These are phyloP conservation scores for Clathrospora elynae DNA, from an alignment of 2,329 filamentous ascomycete genomes.

Conservation along the genomic window DNA sequence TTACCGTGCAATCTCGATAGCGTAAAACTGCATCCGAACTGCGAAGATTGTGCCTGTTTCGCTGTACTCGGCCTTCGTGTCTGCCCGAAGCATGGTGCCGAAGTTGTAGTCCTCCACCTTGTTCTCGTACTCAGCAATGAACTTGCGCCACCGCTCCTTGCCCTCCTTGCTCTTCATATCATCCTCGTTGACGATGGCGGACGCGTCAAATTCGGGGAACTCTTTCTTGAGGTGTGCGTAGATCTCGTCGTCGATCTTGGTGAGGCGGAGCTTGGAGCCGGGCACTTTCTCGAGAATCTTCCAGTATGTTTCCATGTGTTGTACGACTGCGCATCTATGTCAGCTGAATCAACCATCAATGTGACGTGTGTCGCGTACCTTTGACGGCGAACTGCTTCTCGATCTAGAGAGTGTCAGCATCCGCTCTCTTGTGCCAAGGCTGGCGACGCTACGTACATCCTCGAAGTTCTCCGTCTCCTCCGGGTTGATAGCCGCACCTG, in stretches of 20 bases:
- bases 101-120: slow-evolving; percentile 98
- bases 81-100: slow-evolving; percentile 85
- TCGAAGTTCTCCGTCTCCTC: slow-evolving; percentile 72
- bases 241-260: slow-evolving; percentile 94
- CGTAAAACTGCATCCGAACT: slow-evolving; percentile 83
- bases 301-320: slow-evolving; percentile 98
- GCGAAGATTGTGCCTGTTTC: slow-evolving; percentile 89
- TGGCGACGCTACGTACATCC: slow-evolving; percentile 58
- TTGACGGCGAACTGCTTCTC: slow-evolving; percentile 99
- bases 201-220: slow-evolving; percentile 91
- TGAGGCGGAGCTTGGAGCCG: slow-evolving; percentile 87
- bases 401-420: slow-evolving; percentile 64
- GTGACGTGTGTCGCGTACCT: slow-evolving; percentile 57
- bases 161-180: slow-evolving; percentile 96
- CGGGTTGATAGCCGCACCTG: slow-evolving; percentile 44
- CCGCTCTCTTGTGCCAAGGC: slow-evolving; percentile 4
- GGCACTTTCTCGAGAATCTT: slow-evolving; percentile 87
- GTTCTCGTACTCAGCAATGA: slow-evolving; percentile 93
- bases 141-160: slow-evolving; percentile 93
- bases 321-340: slow-evolving; percentile 65
- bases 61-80: slow-evolving; percentile 81
- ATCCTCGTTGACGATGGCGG: slow-evolving; percentile 81
- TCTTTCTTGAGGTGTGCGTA: slow-evolving; percentile 82
- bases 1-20: slow-evolving; percentile 73
- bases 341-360: slow-evolving; percentile 12